phyloP scores from a whole-genome alignment of 2,329 filamentous ascomycete genomes.

The Diaporthe sp. region DNA sequence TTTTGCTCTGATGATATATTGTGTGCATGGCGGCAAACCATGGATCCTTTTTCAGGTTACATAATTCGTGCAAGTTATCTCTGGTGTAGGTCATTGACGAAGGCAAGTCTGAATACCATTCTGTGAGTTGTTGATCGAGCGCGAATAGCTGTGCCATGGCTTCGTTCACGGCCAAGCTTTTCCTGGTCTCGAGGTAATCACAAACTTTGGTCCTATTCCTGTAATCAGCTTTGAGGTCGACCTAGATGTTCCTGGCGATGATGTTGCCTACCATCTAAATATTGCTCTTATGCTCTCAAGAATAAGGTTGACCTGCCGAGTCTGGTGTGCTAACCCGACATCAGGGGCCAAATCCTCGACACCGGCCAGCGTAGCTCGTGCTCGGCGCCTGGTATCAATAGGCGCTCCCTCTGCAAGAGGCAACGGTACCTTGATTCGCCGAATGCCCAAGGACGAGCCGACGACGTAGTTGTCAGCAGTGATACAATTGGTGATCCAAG shows the following conservation, averaged over 20 bases:
- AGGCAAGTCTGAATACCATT: neutral
- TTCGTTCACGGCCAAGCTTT: neutral
- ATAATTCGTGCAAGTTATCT: neutral
- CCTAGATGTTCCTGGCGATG: neutral
- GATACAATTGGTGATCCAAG: constrained; percentile 2
- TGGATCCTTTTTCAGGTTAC: neutral
- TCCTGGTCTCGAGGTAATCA: neutral
- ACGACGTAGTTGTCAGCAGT: neutral
- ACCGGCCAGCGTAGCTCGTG: neutral
- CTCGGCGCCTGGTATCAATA: neutral
- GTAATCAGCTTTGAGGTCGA: neutral
- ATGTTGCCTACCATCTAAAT: neutral
- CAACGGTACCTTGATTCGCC: neutral
- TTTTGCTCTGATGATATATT: neutral
- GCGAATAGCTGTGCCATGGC: neutral
- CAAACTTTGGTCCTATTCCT: neutral
- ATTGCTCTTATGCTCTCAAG: neutral
- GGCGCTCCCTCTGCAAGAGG: neutral
- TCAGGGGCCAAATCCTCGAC: neutral
- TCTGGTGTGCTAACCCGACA: neutral
- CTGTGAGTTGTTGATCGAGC: neutral
- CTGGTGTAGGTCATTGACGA: neutral
- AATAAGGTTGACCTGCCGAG: neutral
- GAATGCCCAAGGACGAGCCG: neutral
- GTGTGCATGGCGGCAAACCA: neutral